Evolutionary conservation across 2,329 filamentous ascomycete genomes (phyloP), one percentile per base, ranked within the genome.

Genomic region (Nectriaceae sp.): DNA sequence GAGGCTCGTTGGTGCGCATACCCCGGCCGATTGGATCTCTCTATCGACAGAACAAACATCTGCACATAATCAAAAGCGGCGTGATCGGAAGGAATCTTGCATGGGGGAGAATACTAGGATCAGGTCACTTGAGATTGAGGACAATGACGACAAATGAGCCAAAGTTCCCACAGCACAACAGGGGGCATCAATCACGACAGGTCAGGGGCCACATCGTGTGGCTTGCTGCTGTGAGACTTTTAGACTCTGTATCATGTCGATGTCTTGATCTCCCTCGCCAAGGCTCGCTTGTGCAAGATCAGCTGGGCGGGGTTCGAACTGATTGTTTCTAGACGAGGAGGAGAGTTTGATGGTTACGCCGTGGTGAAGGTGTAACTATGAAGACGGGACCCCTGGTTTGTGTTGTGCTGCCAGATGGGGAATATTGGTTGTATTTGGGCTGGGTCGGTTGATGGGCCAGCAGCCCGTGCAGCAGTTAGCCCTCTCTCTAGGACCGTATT

Each of bases 381-480:
- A n/a, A n/a, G n/a, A n/a, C n/a, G n/a, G n/a, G n/a, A n/a, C n/a
- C n/a, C n/a, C n/a, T n/a, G n/a, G n/a, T n/a, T n/a, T n/a, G n/a
- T n/a, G n/a, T n/a, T n/a, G n/a, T n/a, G n/a, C n/a, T n/a, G n/a
- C n/a, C n/a, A n/a, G n/a, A n/a, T n/a, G n/a, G n/a, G n/a, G n/a
- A n/a, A n/a, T n/a, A 29, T 29, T 29, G 24, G 24, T 13, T 13
- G 6, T 29, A 29, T 29, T 29, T 29, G 24, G 6, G 6, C 6
- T 29, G 6, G 6, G 24, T 6, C 24, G 39, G 47, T 50, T 50
- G 47, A 50, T 50, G 43, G 47, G 47, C 47, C 47, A 50, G 44
- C 43, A 41, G 42, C 42, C 13, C 33, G 8, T 16, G 33, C n/a
- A 10, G 33, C 26, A 31, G 26, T 31, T n/a, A n/a, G n/a, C n/a